Evolutionary conservation across 129 eudicot species (phyloP), one percentile per base, ranked within the genome.

Genomic region (Oenanthe sinensis): DNA sequence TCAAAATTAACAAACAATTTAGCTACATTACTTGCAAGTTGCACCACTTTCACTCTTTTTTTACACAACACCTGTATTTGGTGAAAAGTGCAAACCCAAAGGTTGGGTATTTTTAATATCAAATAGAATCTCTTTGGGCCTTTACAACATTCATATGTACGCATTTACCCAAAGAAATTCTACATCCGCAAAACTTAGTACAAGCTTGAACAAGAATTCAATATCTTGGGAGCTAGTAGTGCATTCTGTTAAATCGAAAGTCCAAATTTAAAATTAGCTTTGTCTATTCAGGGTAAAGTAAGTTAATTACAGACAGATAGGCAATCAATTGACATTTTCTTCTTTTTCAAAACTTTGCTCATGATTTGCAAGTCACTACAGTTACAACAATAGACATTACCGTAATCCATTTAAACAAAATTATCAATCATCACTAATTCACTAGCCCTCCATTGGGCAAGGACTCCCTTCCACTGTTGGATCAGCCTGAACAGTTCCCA

Each of bases 391-490:
- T 40, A 33, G 37, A 3, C 28, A 40, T 24, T 44, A 24, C 39
- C 48, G 20, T 22, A 40, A 43, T 44, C 17, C 24, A 68, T 22
- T 24, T 19, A 37, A 82, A 74, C 60, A 74, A 28, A 74, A 44
- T 8, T 6, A 5, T 26, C 24, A n/a, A 4, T 74, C 17, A 54
- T 50, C 37, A 50, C 49, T 72, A 6, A 42, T 33, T 47, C 79
- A 69, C 65, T 26, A 58, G 82, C 79, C 88, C 81, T 89, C 89
- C 97, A 91, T 89, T 13, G 91, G 91, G 42, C 85, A 71, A 81
- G 88, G 85, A 50, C 86, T 87, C 4, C 85, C 88, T 48, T 77
- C 85, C 43, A 28, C 72, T 6, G 71, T 69, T 15, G 75, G 7
- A 46, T 82, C 87, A 14, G 43, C 85, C 46, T 75, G 87, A 22